Conservation (phyloP, 306 rosid species). For the apple (Malus domestica) region DNA sequence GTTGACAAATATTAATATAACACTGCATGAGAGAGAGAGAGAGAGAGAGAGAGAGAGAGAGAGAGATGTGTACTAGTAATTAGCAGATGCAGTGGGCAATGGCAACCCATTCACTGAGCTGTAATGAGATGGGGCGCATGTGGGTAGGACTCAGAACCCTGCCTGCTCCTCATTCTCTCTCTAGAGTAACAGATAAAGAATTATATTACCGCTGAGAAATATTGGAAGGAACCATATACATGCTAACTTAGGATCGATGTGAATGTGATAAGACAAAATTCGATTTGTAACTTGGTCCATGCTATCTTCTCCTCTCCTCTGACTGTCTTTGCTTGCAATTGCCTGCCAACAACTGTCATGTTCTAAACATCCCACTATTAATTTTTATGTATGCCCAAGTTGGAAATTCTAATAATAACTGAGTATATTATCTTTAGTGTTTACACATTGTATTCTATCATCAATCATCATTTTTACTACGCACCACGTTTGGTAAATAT, state of each 20-base stretch:
- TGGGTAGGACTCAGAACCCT: constrained; percentile 43
- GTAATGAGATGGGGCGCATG: constrained; percentile 66
- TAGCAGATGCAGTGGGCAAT: constrained; percentile 22
- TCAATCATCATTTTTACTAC: no score
- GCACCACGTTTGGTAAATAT: no score
- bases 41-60: background rate
- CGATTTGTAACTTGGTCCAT: constrained; percentile 16
- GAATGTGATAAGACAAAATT: constrained; percentile 19
- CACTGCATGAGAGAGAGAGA: background rate
- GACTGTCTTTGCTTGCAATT: constrained; percentile 18
- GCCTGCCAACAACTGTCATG: constrained; percentile 41
- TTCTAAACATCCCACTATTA: constrained; percentile 19
- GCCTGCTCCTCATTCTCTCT: constrained; percentile 16
- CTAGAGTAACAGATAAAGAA: constrained; percentile 1
- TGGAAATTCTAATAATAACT: no score
- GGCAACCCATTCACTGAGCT: constrained; percentile 50
- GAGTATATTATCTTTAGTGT: no score
- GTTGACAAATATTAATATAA: constrained; percentile 25
- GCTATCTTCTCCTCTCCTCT: constrained; percentile 24
- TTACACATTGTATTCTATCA: no score
- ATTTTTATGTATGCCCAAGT: constrained; percentile 1
- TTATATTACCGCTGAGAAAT: background rate
- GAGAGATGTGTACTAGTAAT: constrained; percentile 10
- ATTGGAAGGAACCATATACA: background rate
- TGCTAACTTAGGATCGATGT: background rate